Conservation (phyloP, 257 asterid genomes). For the Paulownia fortunei region DNA sequence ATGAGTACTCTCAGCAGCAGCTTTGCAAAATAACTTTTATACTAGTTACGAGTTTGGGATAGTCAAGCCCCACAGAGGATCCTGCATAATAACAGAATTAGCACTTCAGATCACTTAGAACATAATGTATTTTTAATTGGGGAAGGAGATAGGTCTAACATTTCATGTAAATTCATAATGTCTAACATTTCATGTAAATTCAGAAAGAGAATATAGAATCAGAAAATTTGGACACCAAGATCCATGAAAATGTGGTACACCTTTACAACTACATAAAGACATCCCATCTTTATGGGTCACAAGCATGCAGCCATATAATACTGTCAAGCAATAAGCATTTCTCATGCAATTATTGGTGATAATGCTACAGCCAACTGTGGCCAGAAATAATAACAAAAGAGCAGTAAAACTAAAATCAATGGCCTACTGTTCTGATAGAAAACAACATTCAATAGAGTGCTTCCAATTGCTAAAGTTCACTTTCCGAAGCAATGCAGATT, state of each 20-base stretch:
- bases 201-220: background rate
- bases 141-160: background rate
- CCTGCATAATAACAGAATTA: constrained; percentile 37
- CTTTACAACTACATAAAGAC: background rate
- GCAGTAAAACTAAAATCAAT: background rate
- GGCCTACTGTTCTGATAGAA: background rate
- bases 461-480: background rate
- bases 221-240: background rate
- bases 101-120: constrained; percentile 9
- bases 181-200: background rate
- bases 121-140: background rate
- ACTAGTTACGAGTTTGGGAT: background rate
- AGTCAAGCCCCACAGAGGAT: background rate
- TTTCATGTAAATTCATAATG: background rate
- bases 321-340: background rate
- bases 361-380: constrained; percentile 7
- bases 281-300: background rate
- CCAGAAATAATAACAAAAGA: background rate
- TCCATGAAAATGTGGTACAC: background rate
- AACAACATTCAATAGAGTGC: background rate
- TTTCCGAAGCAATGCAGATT: background rate
- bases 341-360: background rate
- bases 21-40: background rate
- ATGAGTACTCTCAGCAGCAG: constrained; percentile 24
- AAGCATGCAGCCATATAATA: background rate